Base-by-base conservation (phyloP, 2,329 filamentous ascomycete species). In the Nemania sp. region DNA sequence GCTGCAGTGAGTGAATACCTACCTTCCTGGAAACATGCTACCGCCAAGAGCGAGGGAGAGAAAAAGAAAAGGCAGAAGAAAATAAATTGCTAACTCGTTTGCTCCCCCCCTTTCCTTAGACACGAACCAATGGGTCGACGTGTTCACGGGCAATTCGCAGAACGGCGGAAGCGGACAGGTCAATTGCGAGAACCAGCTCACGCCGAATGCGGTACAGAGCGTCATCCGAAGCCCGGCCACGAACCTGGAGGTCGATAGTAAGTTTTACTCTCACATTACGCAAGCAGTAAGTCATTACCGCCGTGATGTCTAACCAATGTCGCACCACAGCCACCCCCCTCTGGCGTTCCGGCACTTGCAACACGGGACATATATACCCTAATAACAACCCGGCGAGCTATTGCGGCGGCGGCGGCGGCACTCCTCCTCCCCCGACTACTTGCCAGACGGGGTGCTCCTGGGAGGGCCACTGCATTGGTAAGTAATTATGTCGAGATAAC, bases 101-200 rank as follows among this genome's bases (percentile, higher is more conserved):
- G 13, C 39, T 3, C n/a, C n/a, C n/a, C n/a, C n/a, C 43, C 21
- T n/a, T 49, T 18, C 12, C 10, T 2, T 51, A 64, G 62, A 34
- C 48, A 60, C 53, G 15, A 57, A 18, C 20, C 64, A 75, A 39
- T 76, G 70, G 69, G 71, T 76, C 50, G 76, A 78, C 54, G 69
- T 78, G 52, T 78, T 76, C 73, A 75, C 74, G 10, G 76, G 77
- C 2, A 73, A 69, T 12, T 72, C 65, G 15, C 63, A 67, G 2
- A 65, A 71, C 43, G 74, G 74, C 10, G 76, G 73, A 21, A 51
- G 67, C 11, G 63, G 66, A 13, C 74, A 78, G 66, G 63, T 76
- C 37, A 21, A 71, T 6, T 79, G 77, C 58, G 75, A 78, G 66
- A 61, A 74, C 43, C 57, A 50, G 11, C 65, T 78, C 56, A 77